phyloP scores from a whole-genome alignment of 768 basidiomycete species.

The button mushroom (Agaricus bisporus) region DNA sequence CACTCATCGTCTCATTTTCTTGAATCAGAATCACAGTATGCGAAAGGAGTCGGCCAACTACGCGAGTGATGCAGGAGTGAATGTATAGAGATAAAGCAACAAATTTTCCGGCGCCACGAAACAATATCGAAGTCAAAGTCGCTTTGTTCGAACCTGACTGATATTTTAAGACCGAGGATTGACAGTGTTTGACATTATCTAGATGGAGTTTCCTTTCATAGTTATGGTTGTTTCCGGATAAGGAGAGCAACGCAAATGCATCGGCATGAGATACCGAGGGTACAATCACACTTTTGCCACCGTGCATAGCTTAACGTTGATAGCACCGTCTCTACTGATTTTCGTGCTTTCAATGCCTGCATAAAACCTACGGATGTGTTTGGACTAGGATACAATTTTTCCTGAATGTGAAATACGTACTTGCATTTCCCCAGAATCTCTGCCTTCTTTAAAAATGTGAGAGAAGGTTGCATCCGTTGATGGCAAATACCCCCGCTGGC shows the following conservation, averaged over 20 bases:
- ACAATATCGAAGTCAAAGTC: too few species aligned
- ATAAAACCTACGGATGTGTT: neutral
- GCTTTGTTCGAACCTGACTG: too few species aligned
- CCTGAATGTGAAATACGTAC: neutral
- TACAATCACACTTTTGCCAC: neutral
- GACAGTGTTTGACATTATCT: neutral
- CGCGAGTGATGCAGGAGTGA: too few species aligned
- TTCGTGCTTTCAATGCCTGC: neutral
- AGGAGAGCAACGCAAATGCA: too few species aligned
- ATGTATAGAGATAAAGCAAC: neutral
- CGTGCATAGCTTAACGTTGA: neutral
- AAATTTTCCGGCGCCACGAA: too few species aligned
- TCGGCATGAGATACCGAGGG: too few species aligned
- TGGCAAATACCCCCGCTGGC: constrained; percentile 12
- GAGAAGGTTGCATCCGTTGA: constrained; percentile 13
- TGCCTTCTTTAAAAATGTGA: constrained; percentile 13
- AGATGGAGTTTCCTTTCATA: neutral
- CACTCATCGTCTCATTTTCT: too few species aligned
- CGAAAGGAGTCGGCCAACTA: too few species aligned
- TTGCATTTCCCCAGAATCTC: constrained; percentile 13
- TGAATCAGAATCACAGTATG: too few species aligned
- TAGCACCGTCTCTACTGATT: neutral
- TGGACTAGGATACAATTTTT: neutral
- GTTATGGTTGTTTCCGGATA: too few species aligned
- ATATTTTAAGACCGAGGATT: too few species aligned